phyloP scores from a whole-genome alignment of 805 yeast genomes.

The Wickerhamomyces xylosicus region DNA sequence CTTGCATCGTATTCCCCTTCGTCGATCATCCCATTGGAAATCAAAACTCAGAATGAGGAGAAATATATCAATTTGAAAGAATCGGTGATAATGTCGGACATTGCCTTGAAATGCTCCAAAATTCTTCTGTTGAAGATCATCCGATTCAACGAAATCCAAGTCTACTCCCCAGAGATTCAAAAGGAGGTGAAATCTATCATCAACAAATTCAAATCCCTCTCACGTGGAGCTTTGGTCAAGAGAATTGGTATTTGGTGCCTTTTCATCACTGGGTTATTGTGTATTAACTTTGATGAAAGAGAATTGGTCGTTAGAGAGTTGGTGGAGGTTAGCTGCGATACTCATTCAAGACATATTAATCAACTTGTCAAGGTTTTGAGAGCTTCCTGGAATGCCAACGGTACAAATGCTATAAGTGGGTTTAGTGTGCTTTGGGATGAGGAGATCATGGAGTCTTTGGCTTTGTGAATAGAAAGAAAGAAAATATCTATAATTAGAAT shows the following conservation, averaged over 20 bases:
- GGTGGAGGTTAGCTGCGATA: conserved; percentile 6
- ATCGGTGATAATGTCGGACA: conserved; percentile 12
- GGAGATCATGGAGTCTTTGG: neutral
- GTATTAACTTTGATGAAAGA: conserved; percentile 5
- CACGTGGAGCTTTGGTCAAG: conserved; percentile 4
- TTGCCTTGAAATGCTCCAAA: conserved; percentile 11
- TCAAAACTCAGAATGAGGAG: conserved; percentile 2
- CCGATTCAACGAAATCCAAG: conserved; percentile 3
- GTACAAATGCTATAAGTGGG: conserved; percentile 1
- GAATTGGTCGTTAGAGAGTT: conserved; percentile 5
- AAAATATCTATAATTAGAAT: neutral
- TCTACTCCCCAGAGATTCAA: conserved; percentile 3
- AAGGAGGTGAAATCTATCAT: conserved; percentile 5
- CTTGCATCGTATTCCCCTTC: conserved; percentile 10
- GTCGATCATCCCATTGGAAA: conserved; percentile 13
- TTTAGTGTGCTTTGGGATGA: neutral
- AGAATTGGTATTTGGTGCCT: conserved; percentile 10
- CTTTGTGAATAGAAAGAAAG: too few relatives aligned
- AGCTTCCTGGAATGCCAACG: conserved; percentile 10
- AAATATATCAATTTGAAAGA: conserved; percentile 10
- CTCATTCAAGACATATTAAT: conserved; percentile 9
- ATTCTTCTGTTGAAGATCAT: conserved; percentile 10
- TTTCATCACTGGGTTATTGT: conserved; percentile 10
- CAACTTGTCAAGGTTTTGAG: conserved; percentile 9
- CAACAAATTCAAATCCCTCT: conserved; percentile 4